Conservation (phyloP, 2,329 filamentous ascomycete species). For the Cladosporium sp. region DNA sequence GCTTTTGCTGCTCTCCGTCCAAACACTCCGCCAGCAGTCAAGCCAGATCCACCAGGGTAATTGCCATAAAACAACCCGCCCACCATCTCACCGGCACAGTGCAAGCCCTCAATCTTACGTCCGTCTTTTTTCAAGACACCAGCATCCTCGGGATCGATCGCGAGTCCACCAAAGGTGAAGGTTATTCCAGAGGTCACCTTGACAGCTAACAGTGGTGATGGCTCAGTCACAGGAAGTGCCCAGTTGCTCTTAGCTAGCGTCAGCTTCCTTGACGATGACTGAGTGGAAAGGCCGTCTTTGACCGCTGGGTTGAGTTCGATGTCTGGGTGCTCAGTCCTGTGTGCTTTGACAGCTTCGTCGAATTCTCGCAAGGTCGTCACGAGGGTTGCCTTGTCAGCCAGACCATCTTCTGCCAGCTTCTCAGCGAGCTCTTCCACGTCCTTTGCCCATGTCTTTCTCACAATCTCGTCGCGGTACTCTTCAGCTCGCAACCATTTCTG, state of each 20-base stretch:
- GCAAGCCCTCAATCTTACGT: constrained; percentile 55
- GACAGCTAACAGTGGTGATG: constrained; percentile 61
- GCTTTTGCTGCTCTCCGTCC: constrained; percentile 45
- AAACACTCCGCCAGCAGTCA: constrained; percentile 61
- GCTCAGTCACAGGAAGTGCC: constrained; percentile 58
- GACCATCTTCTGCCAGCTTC: constrained; percentile 48
- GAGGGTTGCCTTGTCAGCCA: constrained; percentile 51
- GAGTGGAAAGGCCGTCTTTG: constrained; percentile 63
- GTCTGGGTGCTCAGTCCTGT: constrained; percentile 47
- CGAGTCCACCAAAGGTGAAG: constrained; percentile 67
- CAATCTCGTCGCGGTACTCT: constrained; percentile 62
- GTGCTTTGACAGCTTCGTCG: constrained; percentile 57
- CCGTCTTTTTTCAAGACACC: constrained; percentile 51
- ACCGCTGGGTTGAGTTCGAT: constrained; percentile 59
- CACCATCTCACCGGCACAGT: constrained; percentile 65
- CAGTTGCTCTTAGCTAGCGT: constrained; percentile 64
- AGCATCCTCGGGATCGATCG: constrained; percentile 56
- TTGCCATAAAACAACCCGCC: constrained; percentile 65
- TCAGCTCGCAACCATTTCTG: constrained; percentile 58
- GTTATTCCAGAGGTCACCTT: constrained; percentile 66
- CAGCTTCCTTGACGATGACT: constrained; percentile 49
- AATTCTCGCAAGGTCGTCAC: constrained; percentile 56
- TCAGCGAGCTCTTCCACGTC: constrained; percentile 58
- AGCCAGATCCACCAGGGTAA: constrained; percentile 63
- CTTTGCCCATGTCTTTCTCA: constrained; percentile 52